Percentiles rank a stretch among this genome's conserved stretches.
These are phyloP conservation scores for Fraxinus paxiana DNA, from an alignment of 305 asterid genomes.

Conservation along the genomic window DNA sequence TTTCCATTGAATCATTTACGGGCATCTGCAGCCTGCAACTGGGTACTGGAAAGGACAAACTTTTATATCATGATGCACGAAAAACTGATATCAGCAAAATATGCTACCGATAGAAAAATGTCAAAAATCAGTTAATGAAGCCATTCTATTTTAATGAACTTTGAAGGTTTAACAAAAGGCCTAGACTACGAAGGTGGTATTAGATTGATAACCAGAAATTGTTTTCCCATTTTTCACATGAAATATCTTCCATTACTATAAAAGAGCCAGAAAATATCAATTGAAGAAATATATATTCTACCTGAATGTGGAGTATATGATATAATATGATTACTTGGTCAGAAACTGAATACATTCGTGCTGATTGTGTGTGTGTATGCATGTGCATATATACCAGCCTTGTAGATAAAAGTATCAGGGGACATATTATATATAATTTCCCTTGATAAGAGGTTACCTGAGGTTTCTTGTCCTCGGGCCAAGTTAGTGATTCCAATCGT, in stretches of 20 bases:
- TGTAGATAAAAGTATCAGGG: neutral
- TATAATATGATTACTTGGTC: neutral
- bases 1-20: neutral
- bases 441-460: conserved; percentile 48
- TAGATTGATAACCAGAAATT: neutral
- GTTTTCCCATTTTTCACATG: neutral
- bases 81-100: neutral
- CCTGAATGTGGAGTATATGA: neutral
- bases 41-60: neutral
- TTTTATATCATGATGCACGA: neutral
- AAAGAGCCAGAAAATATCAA: neutral
- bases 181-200: neutral
- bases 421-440: conserved; percentile 5
- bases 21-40: neutral
- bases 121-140: conserved; percentile 4
- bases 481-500: conserved; percentile 84
- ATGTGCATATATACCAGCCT: conserved; percentile 1
- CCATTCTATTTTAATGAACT: neutral
- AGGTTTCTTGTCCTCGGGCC: conserved; percentile 92
- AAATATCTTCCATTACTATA: neutral
- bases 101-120: neutral
- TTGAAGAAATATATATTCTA: conserved; percentile 4
- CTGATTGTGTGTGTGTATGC: neutral
- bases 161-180: neutral
- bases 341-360: neutral